Evolutionary conservation across 352 stramenopile species (phyloP).

Genomic region (Achlya hypogyna): DNA sequence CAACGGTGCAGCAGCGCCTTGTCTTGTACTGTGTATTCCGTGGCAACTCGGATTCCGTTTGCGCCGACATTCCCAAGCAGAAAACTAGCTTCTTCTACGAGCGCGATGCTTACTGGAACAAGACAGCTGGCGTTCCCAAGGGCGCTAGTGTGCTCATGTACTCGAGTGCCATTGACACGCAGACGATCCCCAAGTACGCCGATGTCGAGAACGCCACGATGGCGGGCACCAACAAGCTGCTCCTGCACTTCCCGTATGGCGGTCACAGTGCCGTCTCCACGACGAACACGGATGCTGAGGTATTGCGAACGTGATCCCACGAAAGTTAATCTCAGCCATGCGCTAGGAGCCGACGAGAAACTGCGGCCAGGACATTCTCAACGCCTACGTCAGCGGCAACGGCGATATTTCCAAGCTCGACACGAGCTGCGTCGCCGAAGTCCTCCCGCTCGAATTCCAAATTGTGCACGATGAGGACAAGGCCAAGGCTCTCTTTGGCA

Average conservation of each 20-base stretch:
- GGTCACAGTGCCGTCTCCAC: slow-evolving; percentile 29
- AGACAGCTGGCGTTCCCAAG: slow-evolving; percentile 21
- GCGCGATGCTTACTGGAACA: slow-evolving; percentile 29
- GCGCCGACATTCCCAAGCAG: neutral
- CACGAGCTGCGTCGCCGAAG: slow-evolving; percentile 22
- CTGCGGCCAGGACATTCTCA: slow-evolving; percentile 22
- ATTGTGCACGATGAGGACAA: neutral
- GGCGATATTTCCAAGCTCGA: slow-evolving; percentile 24
- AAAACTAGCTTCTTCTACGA: slow-evolving; percentile 23
- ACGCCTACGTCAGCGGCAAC: slow-evolving; percentile 11
- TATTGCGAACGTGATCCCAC: too few relatives aligned
- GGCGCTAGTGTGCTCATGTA: slow-evolving; percentile 28
- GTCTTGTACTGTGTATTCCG: neutral
- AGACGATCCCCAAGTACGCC: slow-evolving; percentile 33
- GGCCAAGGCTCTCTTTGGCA: neutral
- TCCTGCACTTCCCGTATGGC: slow-evolving; percentile 37
- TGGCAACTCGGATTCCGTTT: neutral
- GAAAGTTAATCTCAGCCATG: too few relatives aligned
- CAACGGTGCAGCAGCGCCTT: neutral
- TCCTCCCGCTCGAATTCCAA: neutral
- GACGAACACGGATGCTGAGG: slow-evolving; percentile 20
- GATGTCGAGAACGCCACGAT: slow-evolving; percentile 25
- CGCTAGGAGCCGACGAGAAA: neutral
- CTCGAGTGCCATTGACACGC: slow-evolving; percentile 28
- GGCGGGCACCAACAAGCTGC: slow-evolving; percentile 29